These are phyloP conservation scores for Fusarium penzigii DNA, from an alignment of 2,329 filamentous ascomycete species.

Conservation along the genomic window DNA sequence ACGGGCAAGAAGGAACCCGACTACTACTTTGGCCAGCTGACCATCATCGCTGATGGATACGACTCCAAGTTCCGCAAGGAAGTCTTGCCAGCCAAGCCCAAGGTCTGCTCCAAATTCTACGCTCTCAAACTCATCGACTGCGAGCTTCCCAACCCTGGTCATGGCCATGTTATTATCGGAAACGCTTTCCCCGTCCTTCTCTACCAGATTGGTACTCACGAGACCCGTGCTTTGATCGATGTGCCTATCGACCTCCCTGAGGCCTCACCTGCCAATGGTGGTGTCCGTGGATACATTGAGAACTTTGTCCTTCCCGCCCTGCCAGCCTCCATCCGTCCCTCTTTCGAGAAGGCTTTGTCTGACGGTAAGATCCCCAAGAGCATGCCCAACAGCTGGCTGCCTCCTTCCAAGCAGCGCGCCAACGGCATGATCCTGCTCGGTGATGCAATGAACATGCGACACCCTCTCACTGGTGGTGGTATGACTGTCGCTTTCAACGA, in stretches of 20 bases:
- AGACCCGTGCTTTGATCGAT: slow-evolving; percentile 88
- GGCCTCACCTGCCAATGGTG: slow-evolving; percentile 73
- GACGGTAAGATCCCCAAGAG: slow-evolving; percentile 73
- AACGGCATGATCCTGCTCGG: slow-evolving; percentile 78
- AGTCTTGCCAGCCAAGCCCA: slow-evolving; percentile 70
- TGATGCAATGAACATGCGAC: slow-evolving; percentile 99
- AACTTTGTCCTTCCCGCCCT: slow-evolving; percentile 79
- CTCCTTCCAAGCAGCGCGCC: slow-evolving; percentile 61
- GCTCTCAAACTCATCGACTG: slow-evolving; percentile 91
- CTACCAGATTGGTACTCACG: slow-evolving; percentile 95
- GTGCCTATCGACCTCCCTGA: slow-evolving; percentile 76
- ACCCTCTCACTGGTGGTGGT: slow-evolving; percentile 92
- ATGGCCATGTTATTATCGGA: slow-evolving; percentile 87
- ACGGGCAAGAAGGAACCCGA: slow-evolving; percentile 62
- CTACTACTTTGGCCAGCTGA: slow-evolving; percentile 85
- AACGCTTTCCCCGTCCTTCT: slow-evolving; percentile 77
- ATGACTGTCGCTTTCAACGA: slow-evolving; percentile 99
- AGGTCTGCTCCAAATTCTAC: slow-evolving; percentile 96
- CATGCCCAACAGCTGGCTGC: slow-evolving; percentile 97
- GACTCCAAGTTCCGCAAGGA: slow-evolving; percentile 87
- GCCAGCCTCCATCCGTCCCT: slow-evolving; percentile 69
- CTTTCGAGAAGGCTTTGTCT: slow-evolving; percentile 75
- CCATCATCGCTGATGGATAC: slow-evolving; percentile 90
- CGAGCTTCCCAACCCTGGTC: slow-evolving; percentile 69
- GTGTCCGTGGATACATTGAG: slow-evolving; percentile 80